These are phyloP conservation scores for Beauveria sp. DNA, from an alignment of 2,329 filamentous ascomycete genomes.

Conservation along the genomic window DNA sequence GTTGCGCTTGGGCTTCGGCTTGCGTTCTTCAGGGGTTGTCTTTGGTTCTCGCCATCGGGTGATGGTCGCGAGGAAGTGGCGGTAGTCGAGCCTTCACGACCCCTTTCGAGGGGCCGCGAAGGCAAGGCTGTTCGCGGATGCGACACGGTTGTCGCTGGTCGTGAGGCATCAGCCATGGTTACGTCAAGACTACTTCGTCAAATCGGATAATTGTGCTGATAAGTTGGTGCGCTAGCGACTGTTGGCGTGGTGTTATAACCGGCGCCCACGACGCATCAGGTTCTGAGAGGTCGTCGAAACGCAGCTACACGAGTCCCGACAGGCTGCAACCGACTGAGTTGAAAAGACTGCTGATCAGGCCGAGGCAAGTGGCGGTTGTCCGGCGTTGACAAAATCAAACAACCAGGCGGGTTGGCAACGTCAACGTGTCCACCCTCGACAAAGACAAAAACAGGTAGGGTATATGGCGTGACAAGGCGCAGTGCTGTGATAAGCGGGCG, in stretches of 20 bases:
- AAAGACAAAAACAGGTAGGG: neutral
- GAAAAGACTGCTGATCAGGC: neutral
- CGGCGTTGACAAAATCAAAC: constrained; percentile 7
- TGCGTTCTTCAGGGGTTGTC: constrained; percentile 15
- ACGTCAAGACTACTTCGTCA: neutral
- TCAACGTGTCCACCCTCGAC: neutral
- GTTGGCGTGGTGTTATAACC: constrained; percentile 7
- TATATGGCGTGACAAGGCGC: constrained; percentile 6
- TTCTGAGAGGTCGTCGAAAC: neutral
- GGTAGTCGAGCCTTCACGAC: constrained; percentile 15
- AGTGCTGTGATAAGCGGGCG: neutral
- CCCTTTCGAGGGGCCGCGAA: constrained; percentile 29
- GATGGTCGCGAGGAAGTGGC: constrained; percentile 17
- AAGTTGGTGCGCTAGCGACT: neutral
- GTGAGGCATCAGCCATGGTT: constrained; percentile 25
- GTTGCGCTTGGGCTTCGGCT: constrained; percentile 21
- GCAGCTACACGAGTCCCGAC: neutral
- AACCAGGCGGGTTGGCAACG: neutral
- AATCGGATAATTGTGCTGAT: neutral
- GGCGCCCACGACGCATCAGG: neutral
- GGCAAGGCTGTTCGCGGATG: constrained; percentile 29
- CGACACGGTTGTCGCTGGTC: constrained; percentile 18
- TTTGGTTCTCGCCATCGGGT: constrained; percentile 17
- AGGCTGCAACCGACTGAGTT: neutral
- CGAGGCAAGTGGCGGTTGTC: neutral